Evolutionary conservation across 73 alveolate genomes (phyloP), one percentile per base, ranked within the genome.

Genomic region (Paramecium pentaurelia): DNA sequence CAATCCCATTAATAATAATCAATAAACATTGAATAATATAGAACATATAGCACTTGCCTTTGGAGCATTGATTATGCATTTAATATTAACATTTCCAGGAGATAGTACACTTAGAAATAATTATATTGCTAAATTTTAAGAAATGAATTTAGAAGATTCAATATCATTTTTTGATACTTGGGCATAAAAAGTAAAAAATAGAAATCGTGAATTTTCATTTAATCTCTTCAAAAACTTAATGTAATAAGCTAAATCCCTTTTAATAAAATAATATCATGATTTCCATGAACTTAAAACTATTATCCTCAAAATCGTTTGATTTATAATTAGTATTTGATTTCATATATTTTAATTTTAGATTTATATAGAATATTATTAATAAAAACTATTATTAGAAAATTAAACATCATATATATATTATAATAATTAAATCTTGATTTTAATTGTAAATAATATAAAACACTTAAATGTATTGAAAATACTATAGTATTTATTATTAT

Each of bases 11-110:
- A 7, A 18, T n/a, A 54, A 54, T 54, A 54, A 54, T n/a, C 11
- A 54, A 54, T 18, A 54, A 54, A 54, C 32, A 4, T n/a, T 54
- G 32, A 54, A 16, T 54, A 54, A 54, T 18, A 54, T 16, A 18
- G 28, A 18, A 18, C 18, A 54, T 42, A 75, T 25, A 14, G 20
- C 38, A 5, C 14, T 16, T 1, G 36, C 51, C 16, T 64, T 64
- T 28, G 88, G 68, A 75, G 58, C 60, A 14, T 38, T 75, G 40
- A 75, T 75, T 25, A 30, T 75, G 47, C 88, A 75, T 75, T 75
- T 75, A 75, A 42, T 75, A 16, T 42, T 75, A 25, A 75, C 88
- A 34, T 75, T 75, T 16, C 88, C 88, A n/a, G 88, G 88, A 38
- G 88, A 75, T 75, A 27, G 37, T 4, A 75, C 64, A 38, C 34